phyloP scores from a whole-genome alignment of 352 stramenopile genomes.

The Phytopythium boreale region DNA sequence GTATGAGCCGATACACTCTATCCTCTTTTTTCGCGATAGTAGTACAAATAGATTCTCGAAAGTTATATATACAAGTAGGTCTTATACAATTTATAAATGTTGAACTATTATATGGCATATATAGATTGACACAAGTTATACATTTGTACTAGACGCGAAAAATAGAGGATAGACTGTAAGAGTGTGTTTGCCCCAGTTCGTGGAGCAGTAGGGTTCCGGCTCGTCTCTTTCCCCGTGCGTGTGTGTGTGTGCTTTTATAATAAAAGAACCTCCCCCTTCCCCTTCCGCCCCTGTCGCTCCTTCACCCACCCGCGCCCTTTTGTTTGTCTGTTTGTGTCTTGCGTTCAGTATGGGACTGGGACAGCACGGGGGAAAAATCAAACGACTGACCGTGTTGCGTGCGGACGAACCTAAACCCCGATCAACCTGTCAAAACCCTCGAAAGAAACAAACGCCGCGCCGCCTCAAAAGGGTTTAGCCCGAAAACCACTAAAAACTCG shows the following conservation, averaged over 20 bases:
- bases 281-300: constrained; percentile 5
- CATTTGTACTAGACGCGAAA: too few relatives aligned
- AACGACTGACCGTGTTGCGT: constrained; percentile 2
- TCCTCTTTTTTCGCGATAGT: too few relatives aligned
- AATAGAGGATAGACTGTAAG: too few relatives aligned
- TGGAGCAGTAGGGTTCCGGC: constrained; percentile 1
- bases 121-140: too few relatives aligned
- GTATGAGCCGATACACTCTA: too few relatives aligned
- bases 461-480: not conserved
- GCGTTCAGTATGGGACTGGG: constrained; percentile 1
- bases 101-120: too few relatives aligned
- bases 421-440: constrained; percentile 5
- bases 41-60: too few relatives aligned
- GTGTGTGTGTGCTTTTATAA: not conserved
- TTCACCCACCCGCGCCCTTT: not conserved
- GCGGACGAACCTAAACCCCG: constrained; percentile 8
- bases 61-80: too few relatives aligned
- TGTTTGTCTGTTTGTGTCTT: not conserved
- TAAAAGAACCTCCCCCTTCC: not conserved
- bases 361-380: not conserved
- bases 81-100: too few relatives aligned
- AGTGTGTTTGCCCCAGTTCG: not conserved
- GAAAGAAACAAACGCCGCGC: constrained; percentile 1
- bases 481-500: too few relatives aligned
- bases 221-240: not conserved